These are phyloP conservation scores for Trypanosoma conorhini DNA, from an alignment of 208 protist genomes.

Conservation along the genomic window DNA sequence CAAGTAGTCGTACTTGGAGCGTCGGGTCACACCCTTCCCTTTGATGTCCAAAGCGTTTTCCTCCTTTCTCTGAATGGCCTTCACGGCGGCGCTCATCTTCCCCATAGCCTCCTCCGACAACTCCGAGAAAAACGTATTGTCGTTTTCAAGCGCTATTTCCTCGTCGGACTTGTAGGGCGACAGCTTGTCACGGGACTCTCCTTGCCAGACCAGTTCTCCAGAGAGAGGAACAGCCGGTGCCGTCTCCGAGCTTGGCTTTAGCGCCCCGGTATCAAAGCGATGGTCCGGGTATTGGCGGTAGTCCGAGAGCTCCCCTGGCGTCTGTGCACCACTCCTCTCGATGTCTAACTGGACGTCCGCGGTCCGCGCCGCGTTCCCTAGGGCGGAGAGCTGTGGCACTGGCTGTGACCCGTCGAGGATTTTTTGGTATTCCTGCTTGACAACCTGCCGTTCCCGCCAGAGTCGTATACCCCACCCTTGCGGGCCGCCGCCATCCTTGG, in stretches of 20 bases:
- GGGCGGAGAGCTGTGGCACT: constrained; percentile 51
- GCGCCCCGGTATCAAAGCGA: constrained; percentile 65
- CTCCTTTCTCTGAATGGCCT: constrained; percentile 59
- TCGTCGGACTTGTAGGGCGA: constrained; percentile 86
- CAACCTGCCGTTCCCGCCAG: constrained; percentile 78
- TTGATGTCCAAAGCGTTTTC: constrained; percentile 53
- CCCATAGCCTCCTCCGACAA: constrained; percentile 42
- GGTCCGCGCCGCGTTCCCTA: constrained; percentile 58
- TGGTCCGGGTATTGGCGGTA: constrained; percentile 61
- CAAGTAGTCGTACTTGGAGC: constrained; percentile 90
- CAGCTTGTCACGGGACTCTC: constrained; percentile 64
- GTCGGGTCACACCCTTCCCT: constrained; percentile 60
- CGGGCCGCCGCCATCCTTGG: constrained; percentile 75
- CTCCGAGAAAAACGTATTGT: constrained; percentile 83
- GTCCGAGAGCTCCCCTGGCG: constrained; percentile 70
- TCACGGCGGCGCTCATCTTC: constrained; percentile 55
- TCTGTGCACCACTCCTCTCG: constrained; percentile 66
- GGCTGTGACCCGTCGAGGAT: constrained; percentile 46
- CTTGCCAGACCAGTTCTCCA: constrained; percentile 81
- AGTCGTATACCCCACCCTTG: constrained; percentile 85
- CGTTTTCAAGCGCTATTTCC: constrained; percentile 78
- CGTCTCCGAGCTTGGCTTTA: constrained; percentile 75
- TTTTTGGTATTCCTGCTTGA: constrained; percentile 72
- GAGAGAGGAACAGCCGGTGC: constrained; percentile 56
- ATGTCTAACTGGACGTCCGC: constrained; percentile 84